Base-by-base conservation (phyloP, 2,329 filamentous ascomycete genomes). In the Diplodia seriata region DNA sequence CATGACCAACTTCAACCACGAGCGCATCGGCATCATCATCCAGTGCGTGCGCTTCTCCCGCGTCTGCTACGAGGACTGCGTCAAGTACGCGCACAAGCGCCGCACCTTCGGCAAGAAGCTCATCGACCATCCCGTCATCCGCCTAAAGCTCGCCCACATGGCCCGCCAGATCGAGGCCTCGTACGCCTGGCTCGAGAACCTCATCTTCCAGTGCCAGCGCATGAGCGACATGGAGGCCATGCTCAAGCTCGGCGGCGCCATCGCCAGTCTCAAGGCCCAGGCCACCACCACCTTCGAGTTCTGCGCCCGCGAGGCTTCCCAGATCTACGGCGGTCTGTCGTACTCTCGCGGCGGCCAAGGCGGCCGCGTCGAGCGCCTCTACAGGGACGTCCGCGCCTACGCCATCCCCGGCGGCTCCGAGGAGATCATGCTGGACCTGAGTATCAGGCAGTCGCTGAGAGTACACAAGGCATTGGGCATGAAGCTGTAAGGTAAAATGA, bases 401-500 rank as follows among this genome's bases (percentile, higher is more conserved):
- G 94, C 95, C 31, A 85, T 99, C 73, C 95, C 95, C 3, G 95
- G 95, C 75, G 95, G 95, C 29, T 93, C 89, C 72, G 94, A 99
- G 83, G 95, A 99, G 86, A 99, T 99, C 72, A 99, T 99, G 95
- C 84, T 98, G 72, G 95, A 99, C 80, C 81, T 99, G 76, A 97
- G 92, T 81, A 97, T 99, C 79, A 86, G 94, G 74, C 94, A 97
- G 85, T 91, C 90, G 70, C 79, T 97, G 84, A 89, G 88, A 79
- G 95, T 99, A 67, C 92, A 93, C 74, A 90, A 97, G 86, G 89
- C 90, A 70, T 84, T 97, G 79, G 95, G 95, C 11, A 97, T 98
- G 94, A 99, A 97, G 86, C 78, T 99, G 79, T 98, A 89, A 78
- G 54, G 18, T n/a, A 49, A 50, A 54, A 18, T 20, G 12, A 31